A percentile compares a stretch with the other conserved stretches of the same genome.
Conservation (phyloP, 495 filamentous ascomycete genomes). For the Tuber borchii region DNA sequence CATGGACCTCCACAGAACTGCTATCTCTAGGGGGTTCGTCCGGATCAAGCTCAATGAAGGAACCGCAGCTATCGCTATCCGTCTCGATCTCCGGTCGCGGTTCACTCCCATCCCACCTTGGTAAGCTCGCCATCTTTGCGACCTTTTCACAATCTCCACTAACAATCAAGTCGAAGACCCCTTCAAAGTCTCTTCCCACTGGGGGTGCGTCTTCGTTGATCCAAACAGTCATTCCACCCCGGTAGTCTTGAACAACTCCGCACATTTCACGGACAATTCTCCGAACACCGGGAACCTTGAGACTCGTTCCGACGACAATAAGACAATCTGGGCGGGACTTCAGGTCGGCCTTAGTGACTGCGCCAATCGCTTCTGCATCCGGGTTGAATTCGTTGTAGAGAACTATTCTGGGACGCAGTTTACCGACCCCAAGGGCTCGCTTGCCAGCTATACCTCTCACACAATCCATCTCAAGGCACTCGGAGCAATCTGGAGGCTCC, state of each 20-base stretch:
- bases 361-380: constrained; percentile 90
- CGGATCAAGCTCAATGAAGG: constrained; percentile 33
- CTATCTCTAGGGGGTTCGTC: constrained; percentile 19
- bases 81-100: constrained; percentile 24
- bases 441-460: constrained; percentile 75
- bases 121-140: constrained; percentile 65
- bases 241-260: constrained; percentile 63
- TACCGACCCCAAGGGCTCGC: constrained; percentile 87
- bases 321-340: constrained; percentile 80
- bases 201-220: constrained; percentile 84
- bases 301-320: constrained; percentile 87
- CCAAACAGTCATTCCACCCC: constrained; percentile 89
- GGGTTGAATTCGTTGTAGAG: constrained; percentile 97
- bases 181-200: constrained; percentile 72
- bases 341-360: constrained; percentile 76
- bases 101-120: constrained; percentile 59
- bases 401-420: constrained; percentile 85
- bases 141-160: constrained; percentile 82
- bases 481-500: constrained; percentile 70
- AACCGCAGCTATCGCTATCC: constrained; percentile 36
- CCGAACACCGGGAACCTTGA: constrained; percentile 89
- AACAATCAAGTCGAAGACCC: constrained; percentile 87
- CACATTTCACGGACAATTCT: constrained; percentile 89
- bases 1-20: constrained; percentile 31
- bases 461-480: constrained; percentile 66